These are phyloP conservation scores for Rhizopogon salebrosus DNA, from an alignment of 768 basidiomycete genomes.

Conservation along the genomic window DNA sequence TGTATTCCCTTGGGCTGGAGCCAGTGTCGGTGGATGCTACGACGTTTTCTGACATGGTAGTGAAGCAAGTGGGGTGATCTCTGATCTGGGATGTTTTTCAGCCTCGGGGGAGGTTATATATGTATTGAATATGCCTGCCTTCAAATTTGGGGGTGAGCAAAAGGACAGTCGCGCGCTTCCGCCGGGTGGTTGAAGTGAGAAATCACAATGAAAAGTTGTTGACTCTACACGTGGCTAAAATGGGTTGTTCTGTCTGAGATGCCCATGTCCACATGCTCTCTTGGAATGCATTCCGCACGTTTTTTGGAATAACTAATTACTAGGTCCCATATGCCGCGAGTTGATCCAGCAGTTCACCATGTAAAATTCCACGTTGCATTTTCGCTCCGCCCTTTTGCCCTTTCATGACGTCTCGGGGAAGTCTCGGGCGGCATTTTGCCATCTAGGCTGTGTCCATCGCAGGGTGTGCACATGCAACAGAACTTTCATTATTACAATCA, in stretches of 20 bases:
- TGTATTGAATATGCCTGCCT: conserved; percentile 14
- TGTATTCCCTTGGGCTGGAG: conserved; percentile 35
- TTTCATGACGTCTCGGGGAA: background rate
- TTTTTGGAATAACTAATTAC: conserved; percentile 2
- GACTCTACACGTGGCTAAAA: conserved; percentile 11
- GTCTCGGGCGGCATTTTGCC: background rate
- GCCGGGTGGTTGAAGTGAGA: conserved; percentile 14
- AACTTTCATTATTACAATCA: background rate
- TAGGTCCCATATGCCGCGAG: background rate
- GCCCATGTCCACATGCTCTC: conserved; percentile 9
- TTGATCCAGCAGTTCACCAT: background rate
- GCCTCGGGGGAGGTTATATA: conserved; percentile 21
- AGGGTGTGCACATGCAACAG: conserved; percentile 5
- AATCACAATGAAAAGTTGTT: conserved; percentile 11
- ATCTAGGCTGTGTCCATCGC: conserved; percentile 1
- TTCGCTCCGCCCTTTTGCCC: background rate
- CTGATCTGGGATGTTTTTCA: background rate
- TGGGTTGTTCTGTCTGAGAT: background rate
- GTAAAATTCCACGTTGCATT: conserved; percentile 1
- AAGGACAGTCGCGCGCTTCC: conserved; percentile 1
- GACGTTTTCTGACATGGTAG: conserved; percentile 39
- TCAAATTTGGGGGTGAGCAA: conserved; percentile 19
- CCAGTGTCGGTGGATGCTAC: conserved; percentile 45
- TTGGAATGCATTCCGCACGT: conserved; percentile 6
- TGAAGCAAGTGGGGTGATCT: background rate